Base-by-base conservation (phyloP, 2,329 filamentous ascomycete species). In the Clonostachys solani region DNA sequence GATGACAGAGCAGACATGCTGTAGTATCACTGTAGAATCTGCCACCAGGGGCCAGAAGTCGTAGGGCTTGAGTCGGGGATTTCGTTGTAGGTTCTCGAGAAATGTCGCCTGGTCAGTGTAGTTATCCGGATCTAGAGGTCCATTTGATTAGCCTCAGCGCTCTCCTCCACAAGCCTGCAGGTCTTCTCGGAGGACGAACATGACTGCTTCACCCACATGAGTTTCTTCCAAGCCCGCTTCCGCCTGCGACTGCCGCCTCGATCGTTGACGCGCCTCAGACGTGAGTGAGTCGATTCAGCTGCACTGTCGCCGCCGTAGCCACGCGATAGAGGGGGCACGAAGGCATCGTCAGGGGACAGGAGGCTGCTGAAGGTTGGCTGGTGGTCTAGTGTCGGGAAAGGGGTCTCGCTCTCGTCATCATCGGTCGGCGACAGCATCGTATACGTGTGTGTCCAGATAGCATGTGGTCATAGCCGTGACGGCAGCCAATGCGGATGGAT, bases 31-130 rank as follows among this genome's bases (percentile, higher is more conserved):
- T 4, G 92, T 96, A 13, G 89, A 92, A 65, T 97, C 92, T 48
- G 90, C 89, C 44, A 97, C 91, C 34, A 99, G 77, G 9, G 92
- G 90, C 92, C 94, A 99, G 68, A 99, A 99, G 61, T 97, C 92
- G 66, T 99, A 99, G 0, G 92, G 92, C 55, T 94, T 87, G 45
- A 97, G 80, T 38, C 92, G 85, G 5, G 92, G 92, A 64, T 99
- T 99, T 43, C 92, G 83, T 66, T 99, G 92, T 16, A 99, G 81
- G 58, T 95, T 91, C 62, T 96, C 92, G 55, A 99, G 84, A 59
- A 99, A 99, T 2, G 94, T 97, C 50, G 89, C 89, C 62, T 94
- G 91, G 63, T 99, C 94, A 38, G 94, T 97, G 64, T 97, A 97
- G 66, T 99, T 99, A 66, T 99, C 94, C n/a, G 94, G 92, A 62